Evolutionary conservation across 1,284 basidiomycete genomes (phyloP), one percentile per base, ranked within the genome.

Genomic region (Trichosporon inkin): DNA sequence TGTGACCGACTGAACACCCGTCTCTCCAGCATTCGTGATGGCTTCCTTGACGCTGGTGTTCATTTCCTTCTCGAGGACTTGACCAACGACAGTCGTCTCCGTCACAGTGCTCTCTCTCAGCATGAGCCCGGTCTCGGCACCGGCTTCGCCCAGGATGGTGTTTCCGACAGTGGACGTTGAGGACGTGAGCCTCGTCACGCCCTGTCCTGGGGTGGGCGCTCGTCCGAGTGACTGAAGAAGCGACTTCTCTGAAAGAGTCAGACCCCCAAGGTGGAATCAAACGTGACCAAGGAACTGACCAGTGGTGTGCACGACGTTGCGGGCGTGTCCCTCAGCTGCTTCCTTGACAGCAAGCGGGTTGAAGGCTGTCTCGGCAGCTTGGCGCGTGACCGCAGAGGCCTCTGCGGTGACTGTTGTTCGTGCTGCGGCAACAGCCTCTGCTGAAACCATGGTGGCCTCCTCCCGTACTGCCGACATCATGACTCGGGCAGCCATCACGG

Each of bases 401-500:
- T 76, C 75, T 14, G 66, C 51, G 0, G 69, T 64, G 2, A 62
- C 63, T 10, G 62, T 63, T 3, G 63, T 64, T 22, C 71, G 63
- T 0, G 72, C 72, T 11, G 67, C 65, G 13, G 44, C 44, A 10
- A 49, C 10, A 28, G 44, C 44, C 13, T 49, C 44, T 6, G 44
- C 28, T 16, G 44, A 49, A 16, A 49, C 44, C 4, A 58, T 36
- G 10, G 69, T 67, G 4, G 70, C 70, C 63, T 76, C 75, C 68
- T 75, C 72, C 36, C 71, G 40, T 16, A 66, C 72, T n/a, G 60
- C 64, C 1, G 72, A 64, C 47, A 76, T 57, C 71, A 76, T 74
- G 10, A 71, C 70, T 17, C 53, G 44, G n/a, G 58, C 56, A 32
- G 63, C 63, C 64, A 65, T 65, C 34, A 19, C 36, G 17, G 32